phyloP scores from a whole-genome alignment of 805 yeast species.

The Kregervanrija delftensis region DNA sequence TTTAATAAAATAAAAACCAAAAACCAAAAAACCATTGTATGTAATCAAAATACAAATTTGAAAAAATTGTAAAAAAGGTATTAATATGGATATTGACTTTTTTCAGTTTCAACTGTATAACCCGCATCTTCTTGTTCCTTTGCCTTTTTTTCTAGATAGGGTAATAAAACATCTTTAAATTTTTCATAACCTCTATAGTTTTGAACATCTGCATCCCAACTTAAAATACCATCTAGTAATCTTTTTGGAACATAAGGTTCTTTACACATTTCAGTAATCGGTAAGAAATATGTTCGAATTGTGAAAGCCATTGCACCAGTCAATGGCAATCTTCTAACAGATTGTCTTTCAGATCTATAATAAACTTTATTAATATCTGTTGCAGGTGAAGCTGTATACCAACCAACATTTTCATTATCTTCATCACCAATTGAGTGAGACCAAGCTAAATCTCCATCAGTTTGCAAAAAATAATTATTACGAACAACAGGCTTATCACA shows the following conservation, averaged over 20 bases:
- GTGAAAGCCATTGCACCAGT: slow-evolving; percentile 56
- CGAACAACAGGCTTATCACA: slow-evolving; percentile 61
- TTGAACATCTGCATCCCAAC: slow-evolving; percentile 56
- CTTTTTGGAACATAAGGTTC: slow-evolving; percentile 61
- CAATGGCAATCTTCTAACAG: slow-evolving; percentile 52
- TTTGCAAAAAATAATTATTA: slow-evolving; percentile 60
- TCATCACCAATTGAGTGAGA: slow-evolving; percentile 58
- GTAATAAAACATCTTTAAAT: slow-evolving; percentile 46
- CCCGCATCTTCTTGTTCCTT: slow-evolving; percentile 42
- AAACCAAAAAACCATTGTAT: not conserved
- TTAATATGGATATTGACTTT: slow-evolving; percentile 37
- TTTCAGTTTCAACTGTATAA: slow-evolving; percentile 32
- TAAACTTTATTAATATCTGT: slow-evolving; percentile 38
- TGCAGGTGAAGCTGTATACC: slow-evolving; percentile 57
- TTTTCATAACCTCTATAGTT: slow-evolving; percentile 53
- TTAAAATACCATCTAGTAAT: slow-evolving; percentile 47
- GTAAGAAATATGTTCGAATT: slow-evolving; percentile 56
- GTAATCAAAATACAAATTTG: too few species aligned
- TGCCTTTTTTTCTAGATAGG: slow-evolving; percentile 45
- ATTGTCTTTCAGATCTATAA: slow-evolving; percentile 61
- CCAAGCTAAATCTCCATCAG: slow-evolving; percentile 60
- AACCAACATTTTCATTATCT: slow-evolving; percentile 43
- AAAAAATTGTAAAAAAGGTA: not conserved
- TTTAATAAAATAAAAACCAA: not conserved
- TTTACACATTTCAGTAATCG: slow-evolving; percentile 43